A percentile compares a stretch with the other conserved stretches of the same genome.
These are phyloP conservation scores for Cladosporium sphaerospermum DNA, from an alignment of 2,329 filamentous ascomycete species.

Conservation along the genomic window DNA sequence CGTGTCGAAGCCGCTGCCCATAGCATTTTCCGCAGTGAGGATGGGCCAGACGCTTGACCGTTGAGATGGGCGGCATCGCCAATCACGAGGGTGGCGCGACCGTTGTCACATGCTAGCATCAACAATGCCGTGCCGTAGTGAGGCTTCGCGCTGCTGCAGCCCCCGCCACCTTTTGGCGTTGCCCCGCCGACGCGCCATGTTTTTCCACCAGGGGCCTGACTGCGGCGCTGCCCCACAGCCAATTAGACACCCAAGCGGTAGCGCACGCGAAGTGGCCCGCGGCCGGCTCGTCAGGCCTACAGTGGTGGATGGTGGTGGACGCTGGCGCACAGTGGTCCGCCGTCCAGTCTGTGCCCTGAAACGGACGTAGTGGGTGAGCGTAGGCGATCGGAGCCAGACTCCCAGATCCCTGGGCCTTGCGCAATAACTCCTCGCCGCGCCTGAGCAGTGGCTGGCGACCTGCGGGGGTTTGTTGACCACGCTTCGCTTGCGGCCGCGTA, in stretches of 20 bases:
- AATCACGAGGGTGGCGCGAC: background rate
- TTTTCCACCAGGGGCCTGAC: background rate
- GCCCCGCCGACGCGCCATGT: slow-evolving; percentile 4
- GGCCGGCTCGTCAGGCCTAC: slow-evolving; percentile 4
- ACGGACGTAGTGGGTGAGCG: background rate
- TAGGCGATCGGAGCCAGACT: slow-evolving; percentile 10
- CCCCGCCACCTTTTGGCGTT: slow-evolving; percentile 4
- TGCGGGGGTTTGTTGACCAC: slow-evolving; percentile 11
- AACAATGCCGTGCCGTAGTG: background rate
- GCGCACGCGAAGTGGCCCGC: slow-evolving; percentile 9
- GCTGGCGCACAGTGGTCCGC: background rate
- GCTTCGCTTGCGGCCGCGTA: slow-evolving; percentile 8
- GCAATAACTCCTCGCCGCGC: slow-evolving; percentile 6
- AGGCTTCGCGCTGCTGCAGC: background rate
- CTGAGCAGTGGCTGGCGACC: slow-evolving; percentile 1
- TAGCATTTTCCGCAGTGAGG: background rate
- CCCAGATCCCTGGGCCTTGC: slow-evolving; percentile 3
- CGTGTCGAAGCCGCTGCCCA: no score
- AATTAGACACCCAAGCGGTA: slow-evolving; percentile 4
- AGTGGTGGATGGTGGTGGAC: no score
- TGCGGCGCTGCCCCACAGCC: slow-evolving; percentile 4
- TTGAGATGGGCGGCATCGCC: slow-evolving; percentile 3
- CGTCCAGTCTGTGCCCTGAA: slow-evolving; percentile 5
- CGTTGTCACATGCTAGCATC: slow-evolving; percentile 1
- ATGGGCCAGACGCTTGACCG: slow-evolving; percentile 1